Evolutionary conservation across 2,329 filamentous ascomycete genomes (phyloP).

Genomic region (Ceratocystis cacaofunesta): DNA sequence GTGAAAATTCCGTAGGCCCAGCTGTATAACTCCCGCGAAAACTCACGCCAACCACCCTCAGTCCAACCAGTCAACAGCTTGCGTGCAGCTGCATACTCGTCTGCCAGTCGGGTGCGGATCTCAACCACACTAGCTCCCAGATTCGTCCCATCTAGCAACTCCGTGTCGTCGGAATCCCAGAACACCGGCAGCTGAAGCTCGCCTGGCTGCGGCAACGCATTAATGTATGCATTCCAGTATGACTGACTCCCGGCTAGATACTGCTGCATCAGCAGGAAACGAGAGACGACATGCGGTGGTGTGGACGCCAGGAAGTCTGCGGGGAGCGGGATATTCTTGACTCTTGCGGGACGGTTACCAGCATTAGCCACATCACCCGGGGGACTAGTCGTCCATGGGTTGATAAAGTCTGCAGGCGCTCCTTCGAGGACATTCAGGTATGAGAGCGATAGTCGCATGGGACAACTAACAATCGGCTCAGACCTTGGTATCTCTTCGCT

Average conservation of each 20-base stretch:
- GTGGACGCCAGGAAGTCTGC: conserved; percentile 33
- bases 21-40: conserved; percentile 39
- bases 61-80: conserved; percentile 26
- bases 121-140: conserved; percentile 34
- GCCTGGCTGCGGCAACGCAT: conserved; percentile 47
- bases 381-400: conserved; percentile 11
- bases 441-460: conserved; percentile 40
- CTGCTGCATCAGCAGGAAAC: conserved; percentile 56
- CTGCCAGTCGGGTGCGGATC: conserved; percentile 32
- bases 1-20: conserved; percentile 53
- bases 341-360: conserved; percentile 11
- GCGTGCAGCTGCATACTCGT: conserved; percentile 28
- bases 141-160: conserved; percentile 40
- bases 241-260: conserved; percentile 43
- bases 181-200: conserved; percentile 43
- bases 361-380: not conserved
- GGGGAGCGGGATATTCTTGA: conserved; percentile 28
- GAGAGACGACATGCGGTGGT: conserved; percentile 45
- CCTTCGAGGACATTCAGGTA: conserved; percentile 39
- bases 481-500: conserved; percentile 24
- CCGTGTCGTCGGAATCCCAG: conserved; percentile 46
- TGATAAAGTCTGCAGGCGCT: conserved; percentile 18
- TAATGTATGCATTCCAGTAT: conserved; percentile 55
- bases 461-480: conserved; percentile 37
- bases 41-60: conserved; percentile 24